Evolutionary conservation across 2,329 filamentous ascomycete species (phyloP), one percentile per base, ranked within the genome.

Genomic region (Leptosphaerulina australis): DNA sequence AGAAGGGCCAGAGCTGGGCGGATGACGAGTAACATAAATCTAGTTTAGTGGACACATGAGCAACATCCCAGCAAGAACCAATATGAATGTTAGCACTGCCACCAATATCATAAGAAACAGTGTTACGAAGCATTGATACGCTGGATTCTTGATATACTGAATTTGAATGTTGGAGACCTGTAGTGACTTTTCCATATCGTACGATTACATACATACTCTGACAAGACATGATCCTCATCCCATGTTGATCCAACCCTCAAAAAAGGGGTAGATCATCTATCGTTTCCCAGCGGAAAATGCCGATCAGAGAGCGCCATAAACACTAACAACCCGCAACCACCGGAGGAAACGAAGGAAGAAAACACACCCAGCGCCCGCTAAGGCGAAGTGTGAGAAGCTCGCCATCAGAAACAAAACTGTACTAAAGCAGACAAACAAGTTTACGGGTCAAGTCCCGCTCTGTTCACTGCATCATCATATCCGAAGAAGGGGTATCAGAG

Each of bases 1-100:
- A 51, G 21, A 64, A 68, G 39, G 68, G 68, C 3, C 65, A 60
- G 36, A 76, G 72, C 18, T 78, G 76, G 76, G 76, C 76, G 2
- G 76, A 79, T 62, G 75, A 78, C 20, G 49, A 51, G 48, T 51
- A 35, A 26, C 17, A 31, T 21, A n/a, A n/a, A n/a, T n/a, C n/a
- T n/a, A n/a, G n/a, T n/a, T n/a, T n/a, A n/a, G n/a, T n/a, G n/a
- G n/a, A n/a, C n/a, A n/a, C n/a, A n/a, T n/a, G n/a, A n/a, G n/a
- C n/a, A n/a, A n/a, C n/a, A n/a, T n/a, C n/a, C n/a, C n/a, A n/a
- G n/a, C n/a, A n/a, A n/a, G n/a, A n/a, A n/a, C n/a, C n/a, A n/a
- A n/a, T n/a, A n/a, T n/a, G n/a, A n/a, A n/a, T n/a, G n/a, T n/a
- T n/a, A n/a, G n/a, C n/a, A n/a, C n/a, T n/a, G n/a, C n/a, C n/a